Evolutionary conservation across 2,329 filamentous ascomycete species (phyloP).

Genomic region (Monosporascus sp.): DNA sequence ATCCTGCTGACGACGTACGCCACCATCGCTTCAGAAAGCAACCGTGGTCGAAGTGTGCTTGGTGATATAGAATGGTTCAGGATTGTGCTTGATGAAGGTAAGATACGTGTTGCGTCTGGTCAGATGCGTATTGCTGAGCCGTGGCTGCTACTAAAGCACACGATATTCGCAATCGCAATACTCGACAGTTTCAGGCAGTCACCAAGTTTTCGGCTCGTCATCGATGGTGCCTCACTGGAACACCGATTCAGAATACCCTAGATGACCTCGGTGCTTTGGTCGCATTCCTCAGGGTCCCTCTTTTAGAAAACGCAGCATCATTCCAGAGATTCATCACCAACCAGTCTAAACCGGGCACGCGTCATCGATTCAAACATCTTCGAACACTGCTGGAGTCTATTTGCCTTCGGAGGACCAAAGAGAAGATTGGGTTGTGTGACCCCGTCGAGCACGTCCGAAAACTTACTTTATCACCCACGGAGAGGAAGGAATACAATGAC

Average conservation of each 20-base stretch:
- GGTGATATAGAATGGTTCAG: constrained; percentile 7
- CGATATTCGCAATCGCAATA: not conserved
- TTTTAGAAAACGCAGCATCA: not conserved
- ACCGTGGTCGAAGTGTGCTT: not conserved
- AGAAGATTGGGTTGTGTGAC: not conserved
- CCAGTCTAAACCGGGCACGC: not conserved
- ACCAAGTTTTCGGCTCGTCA: not conserved
- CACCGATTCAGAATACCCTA: constrained; percentile 2
- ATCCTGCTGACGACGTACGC: constrained; percentile 8
- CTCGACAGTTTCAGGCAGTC: not conserved
- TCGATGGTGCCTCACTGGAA: constrained; percentile 2
- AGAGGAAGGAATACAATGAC: not conserved
- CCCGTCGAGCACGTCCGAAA: not conserved
- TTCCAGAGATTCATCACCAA: not conserved
- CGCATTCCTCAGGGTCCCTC: not conserved
- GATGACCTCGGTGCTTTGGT: constrained; percentile 1
- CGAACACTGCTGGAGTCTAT: not conserved
- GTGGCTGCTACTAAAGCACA: not conserved
- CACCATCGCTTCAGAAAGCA: constrained; percentile 3
- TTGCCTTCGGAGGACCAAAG: not conserved
- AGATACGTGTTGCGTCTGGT: not conserved
- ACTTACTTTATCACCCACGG: not conserved
- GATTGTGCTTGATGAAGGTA: constrained; percentile 9
- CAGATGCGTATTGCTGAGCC: too few species aligned
- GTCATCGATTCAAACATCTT: not conserved